Base-by-base conservation (phyloP, 495 filamentous ascomycete species). In the Neurospora terricola region DNA sequence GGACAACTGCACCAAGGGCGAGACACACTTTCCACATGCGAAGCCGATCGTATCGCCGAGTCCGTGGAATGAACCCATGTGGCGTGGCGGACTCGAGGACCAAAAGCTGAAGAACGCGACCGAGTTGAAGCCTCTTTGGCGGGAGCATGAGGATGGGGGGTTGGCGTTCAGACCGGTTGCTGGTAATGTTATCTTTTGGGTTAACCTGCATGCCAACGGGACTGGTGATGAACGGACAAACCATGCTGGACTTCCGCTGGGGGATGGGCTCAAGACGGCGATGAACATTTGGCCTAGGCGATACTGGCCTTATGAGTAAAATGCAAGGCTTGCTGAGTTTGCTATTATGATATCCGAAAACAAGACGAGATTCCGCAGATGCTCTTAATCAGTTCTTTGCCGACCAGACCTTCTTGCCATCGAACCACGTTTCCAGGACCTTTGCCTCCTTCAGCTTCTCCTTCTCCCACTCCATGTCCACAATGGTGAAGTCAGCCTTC, bases 211-310 rank as follows among this genome's bases (percentile, higher is more conserved):
- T 72, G 74, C 77, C 4, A 84, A 87, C 72, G 82, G 83, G 21
- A 83, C 82, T 3, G 87, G 86, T 3, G 83, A 87, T 74, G 62
- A 74, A 69, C 80, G 84, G 62, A 86, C 83, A 6, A 76, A 82
- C 66, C 87, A 88, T 74, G 86, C 86, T 5, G 86, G 86, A 2
- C 74, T 87, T 48, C 85, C 86, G 2, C 75, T 88, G 18, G 80
- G 75, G 54, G 79, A 76, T 2, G 87, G 86, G 4, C 68, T 77
- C 69, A 88, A 88, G 80, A 84, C 84, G 21, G 86, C 86, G 4
- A 86, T 88, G 85, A 88, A 88, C 78, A 87, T 88, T 73, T 88
- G 86, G 87, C 84, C 84, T 12, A 77, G 83, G 62, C 81, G 80
- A 38, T 86, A 80, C 62, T 81, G 77, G 45, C 37, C 73, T 21